phyloP scores from a whole-genome alignment of 208 protist genomes.

The Acanthamoeba castellanii region DNA sequence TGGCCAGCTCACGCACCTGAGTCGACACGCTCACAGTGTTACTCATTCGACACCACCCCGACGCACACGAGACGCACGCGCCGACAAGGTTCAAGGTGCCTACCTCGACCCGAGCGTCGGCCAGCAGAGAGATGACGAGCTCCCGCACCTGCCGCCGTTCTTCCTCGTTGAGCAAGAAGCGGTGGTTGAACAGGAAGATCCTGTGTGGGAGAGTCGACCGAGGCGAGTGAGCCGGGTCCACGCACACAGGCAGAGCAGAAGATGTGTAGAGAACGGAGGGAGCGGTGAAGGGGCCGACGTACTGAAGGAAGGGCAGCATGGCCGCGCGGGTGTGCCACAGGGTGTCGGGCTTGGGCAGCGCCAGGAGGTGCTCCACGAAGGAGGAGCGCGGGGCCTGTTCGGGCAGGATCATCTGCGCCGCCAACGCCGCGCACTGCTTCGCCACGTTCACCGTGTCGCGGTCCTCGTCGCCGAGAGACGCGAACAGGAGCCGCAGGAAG shows the following conservation, averaged over 20 bases:
- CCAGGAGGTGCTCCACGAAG: conserved; percentile 20
- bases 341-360: neutral
- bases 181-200: conserved; percentile 65
- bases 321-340: conserved; percentile 22
- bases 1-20: conserved; percentile 35
- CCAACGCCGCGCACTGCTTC: conserved; percentile 35
- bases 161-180: neutral
- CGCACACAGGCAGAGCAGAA: too few relatives aligned
- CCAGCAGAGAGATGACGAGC: conserved; percentile 17
- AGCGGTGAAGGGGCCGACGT: neutral
- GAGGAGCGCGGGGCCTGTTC: neutral
- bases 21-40: too few relatives aligned
- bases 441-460: conserved; percentile 37
- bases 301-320: conserved; percentile 65
- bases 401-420: conserved; percentile 19
- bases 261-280: too few relatives aligned
- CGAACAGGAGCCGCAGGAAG: neutral
- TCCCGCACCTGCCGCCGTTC: neutral
- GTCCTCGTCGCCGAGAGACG: neutral
- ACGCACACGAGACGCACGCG: too few relatives aligned
- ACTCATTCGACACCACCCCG: too few relatives aligned
- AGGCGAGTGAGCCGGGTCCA: too few relatives aligned
- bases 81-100: too few relatives aligned
- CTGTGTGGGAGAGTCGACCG: neutral
- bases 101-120: conserved; percentile 37